Percentiles rank a stretch among this genome's conserved stretches.
Conservation (phyloP, 441 rosid species). For the Corymbia citriodora region DNA sequence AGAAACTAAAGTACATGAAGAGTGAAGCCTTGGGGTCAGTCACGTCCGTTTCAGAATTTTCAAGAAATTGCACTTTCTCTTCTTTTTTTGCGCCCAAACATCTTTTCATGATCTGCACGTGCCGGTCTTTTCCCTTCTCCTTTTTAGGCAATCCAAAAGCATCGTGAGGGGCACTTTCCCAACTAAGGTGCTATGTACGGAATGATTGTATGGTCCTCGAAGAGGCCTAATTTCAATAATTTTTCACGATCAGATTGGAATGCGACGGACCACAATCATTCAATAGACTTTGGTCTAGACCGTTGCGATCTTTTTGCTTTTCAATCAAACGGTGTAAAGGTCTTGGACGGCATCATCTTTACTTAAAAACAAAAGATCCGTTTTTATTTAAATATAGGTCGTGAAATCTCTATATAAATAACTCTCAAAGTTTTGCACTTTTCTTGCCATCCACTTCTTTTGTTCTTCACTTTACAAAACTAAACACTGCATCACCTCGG, state of each 20-base stretch:
- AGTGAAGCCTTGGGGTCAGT: background rate
- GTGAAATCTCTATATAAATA: background rate
- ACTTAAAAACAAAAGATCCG: background rate
- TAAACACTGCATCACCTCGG: background rate
- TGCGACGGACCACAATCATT: background rate
- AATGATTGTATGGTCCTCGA: background rate
- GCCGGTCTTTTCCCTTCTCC: background rate
- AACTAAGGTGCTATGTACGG: background rate
- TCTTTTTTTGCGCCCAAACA: background rate
- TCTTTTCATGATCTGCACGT: background rate
- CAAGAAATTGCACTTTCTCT: background rate
- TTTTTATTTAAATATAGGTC: background rate
- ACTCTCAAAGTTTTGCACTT: background rate
- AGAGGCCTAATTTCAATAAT: background rate
- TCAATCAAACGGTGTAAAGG: background rate
- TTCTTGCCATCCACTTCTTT: background rate
- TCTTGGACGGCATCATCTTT: background rate
- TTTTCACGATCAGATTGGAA: background rate
- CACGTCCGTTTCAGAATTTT: background rate
- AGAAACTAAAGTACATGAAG: background rate
- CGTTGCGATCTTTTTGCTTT: background rate
- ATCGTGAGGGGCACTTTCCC: background rate
- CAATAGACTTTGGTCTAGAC: background rate
- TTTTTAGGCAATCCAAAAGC: background rate
- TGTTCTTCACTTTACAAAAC: background rate